Evolutionary conservation across 106 monocot genomes (phyloP), one percentile per base, ranked within the genome.

Genomic region (Apostasia ramifera): DNA sequence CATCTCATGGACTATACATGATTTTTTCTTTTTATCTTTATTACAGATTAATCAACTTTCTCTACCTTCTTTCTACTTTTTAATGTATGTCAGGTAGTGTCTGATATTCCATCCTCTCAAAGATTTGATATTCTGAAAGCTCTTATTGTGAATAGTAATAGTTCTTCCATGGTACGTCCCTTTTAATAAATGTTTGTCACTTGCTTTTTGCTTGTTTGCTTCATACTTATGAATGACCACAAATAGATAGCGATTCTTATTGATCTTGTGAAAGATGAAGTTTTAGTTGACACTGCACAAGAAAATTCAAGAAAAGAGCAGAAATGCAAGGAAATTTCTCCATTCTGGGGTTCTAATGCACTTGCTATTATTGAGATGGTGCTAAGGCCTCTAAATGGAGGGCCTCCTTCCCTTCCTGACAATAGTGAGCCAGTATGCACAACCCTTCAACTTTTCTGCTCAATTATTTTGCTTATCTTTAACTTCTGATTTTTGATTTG

Each of bases 351-450:
- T 49, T 76, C 66, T 45, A 59, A 69, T 69, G 85, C 79, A 15
- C 81, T 98, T 78, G 85, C 85, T 38, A 63, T 98, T 66, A 87
- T 98, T 44, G 83, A 88, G 70, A 14, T 90, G 67, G 48, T 93
- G 38, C 52, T 98, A 49, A 98, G 81, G 55, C 93, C 98, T 68
- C 81, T 85, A 1, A 76, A 83, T 69, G 97, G 97, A 70, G 98
- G 98, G 3, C 90, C 93, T 49, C 98, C 93, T 68, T 61, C 83
- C 40, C 81, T 98, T 44, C 98, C 98, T 67, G 87, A 98, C 55
- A 58, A 98, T 44, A 69, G 75, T 66, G 92, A 90, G 46, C 79
- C 83, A 76, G 98, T 98, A 88, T 10, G 58, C 56, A 1, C 41
- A 10, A 26, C 59, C 26, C 5, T 1, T 52, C 45, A 53, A 46